Conservation (phyloP, 768 basidiomycete species). For the Suillus spraguei region DNA sequence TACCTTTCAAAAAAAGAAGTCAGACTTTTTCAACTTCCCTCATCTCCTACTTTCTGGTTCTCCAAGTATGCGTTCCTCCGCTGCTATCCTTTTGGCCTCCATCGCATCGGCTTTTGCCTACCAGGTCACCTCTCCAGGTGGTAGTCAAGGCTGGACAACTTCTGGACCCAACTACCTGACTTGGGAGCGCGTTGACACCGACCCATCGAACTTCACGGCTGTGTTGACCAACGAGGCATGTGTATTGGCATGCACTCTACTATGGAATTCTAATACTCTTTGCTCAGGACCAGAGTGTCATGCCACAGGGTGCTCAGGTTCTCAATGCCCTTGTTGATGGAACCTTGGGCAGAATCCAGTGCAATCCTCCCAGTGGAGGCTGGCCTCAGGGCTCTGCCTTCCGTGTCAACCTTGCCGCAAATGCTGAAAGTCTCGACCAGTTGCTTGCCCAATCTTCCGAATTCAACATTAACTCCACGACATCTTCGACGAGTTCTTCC, state of each 20-base stretch:
- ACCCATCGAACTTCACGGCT: conserved; percentile 67
- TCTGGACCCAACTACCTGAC: conserved; percentile 51
- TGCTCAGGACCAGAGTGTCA: conserved; percentile 38
- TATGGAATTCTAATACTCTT: conserved; percentile 2
- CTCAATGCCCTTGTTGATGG: conserved; percentile 61
- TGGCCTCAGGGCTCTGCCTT: conserved; percentile 66
- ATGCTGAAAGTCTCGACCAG: conserved; percentile 43
- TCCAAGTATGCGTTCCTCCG: conserved; percentile 45
- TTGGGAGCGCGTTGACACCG: conserved; percentile 71
- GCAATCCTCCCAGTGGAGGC: conserved; percentile 61
- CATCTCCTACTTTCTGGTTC: conserved; percentile 19
- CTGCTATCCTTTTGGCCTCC: conserved; percentile 48
- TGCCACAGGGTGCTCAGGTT: conserved; percentile 43
- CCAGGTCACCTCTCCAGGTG: conserved; percentile 54
- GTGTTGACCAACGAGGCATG: conserved; percentile 67
- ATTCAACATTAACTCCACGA: conserved; percentile 50
- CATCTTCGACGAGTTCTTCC: conserved; percentile 20
- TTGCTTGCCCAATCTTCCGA: conserved; percentile 73
- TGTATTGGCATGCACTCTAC: conserved; percentile 6
- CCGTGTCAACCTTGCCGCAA: conserved; percentile 72
- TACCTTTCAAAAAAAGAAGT: conserved; percentile 23
- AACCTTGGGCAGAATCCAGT: conserved; percentile 35
- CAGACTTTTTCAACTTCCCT: conserved; percentile 12
- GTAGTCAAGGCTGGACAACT: conserved; percentile 56
- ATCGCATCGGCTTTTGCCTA: conserved; percentile 65